Evolutionary conservation across 2,329 filamentous ascomycete genomes (phyloP).

Genomic region (Nothopassalora personata): DNA sequence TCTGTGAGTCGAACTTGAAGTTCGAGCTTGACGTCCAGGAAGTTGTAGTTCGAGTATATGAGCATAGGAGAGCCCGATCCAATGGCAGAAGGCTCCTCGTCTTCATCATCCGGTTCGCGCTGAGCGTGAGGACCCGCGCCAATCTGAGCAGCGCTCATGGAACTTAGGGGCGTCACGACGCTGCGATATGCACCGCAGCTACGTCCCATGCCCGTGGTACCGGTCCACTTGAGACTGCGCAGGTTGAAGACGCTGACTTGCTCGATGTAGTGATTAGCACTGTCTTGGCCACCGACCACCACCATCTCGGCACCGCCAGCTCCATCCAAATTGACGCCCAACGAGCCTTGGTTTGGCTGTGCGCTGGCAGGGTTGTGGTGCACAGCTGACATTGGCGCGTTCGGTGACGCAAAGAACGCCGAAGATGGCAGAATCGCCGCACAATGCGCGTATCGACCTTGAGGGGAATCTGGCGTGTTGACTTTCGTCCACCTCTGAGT

Average conservation of each 20-base stretch:
- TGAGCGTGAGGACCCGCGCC: constrained; percentile 52
- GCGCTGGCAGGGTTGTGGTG: constrained; percentile 79
- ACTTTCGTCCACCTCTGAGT: constrained; percentile 82
- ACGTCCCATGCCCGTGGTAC: constrained; percentile 77
- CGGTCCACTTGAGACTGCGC: constrained; percentile 90
- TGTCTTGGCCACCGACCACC: constrained; percentile 92
- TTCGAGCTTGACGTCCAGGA: constrained; percentile 92
- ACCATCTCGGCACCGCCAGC: constrained; percentile 94
- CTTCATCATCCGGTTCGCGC: constrained; percentile 37
- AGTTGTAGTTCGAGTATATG: constrained; percentile 99
- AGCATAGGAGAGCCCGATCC: constrained; percentile 65
- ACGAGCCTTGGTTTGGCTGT: constrained; percentile 80
- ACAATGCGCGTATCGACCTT: constrained; percentile 94
- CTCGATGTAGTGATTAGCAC: constrained; percentile 97
- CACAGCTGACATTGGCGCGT: constrained; percentile 77
- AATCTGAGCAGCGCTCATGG: constrained; percentile 59
- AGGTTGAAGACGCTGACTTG: constrained; percentile 98
- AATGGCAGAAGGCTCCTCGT: constrained; percentile 31
- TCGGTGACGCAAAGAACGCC: constrained; percentile 77
- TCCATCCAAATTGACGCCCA: constrained; percentile 85
- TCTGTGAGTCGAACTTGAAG: constrained; percentile 82
- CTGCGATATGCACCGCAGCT: constrained; percentile 96
- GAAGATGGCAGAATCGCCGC: constrained; percentile 86
- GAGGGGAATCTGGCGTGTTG: constrained; percentile 66
- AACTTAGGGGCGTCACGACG: constrained; percentile 78